Evolutionary conservation across 768 basidiomycete genomes (phyloP).

Genomic region (Candolleomyces eurysporus): DNA sequence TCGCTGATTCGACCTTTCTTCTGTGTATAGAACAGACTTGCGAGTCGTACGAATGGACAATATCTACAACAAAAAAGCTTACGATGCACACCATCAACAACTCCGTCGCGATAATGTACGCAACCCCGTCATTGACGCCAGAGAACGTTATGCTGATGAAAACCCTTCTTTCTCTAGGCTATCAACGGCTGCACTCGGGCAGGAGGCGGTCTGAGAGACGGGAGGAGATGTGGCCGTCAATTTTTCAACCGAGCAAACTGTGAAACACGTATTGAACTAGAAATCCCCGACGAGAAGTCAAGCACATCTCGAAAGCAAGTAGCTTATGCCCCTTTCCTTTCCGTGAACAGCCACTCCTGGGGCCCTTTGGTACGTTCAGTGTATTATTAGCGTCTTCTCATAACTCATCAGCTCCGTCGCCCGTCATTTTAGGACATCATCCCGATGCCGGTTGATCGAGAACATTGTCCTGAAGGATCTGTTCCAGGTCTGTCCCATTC

Average conservation of each 20-base stretch:
- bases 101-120: conserved; percentile 23
- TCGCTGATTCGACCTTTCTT: neutral
- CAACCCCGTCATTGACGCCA: no score
- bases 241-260: neutral
- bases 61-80: conserved; percentile 25
- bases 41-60: conserved; percentile 30
- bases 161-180: neutral
- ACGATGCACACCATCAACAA: conserved; percentile 22
- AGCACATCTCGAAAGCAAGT: conserved; percentile 23
- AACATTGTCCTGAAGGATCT: conserved; percentile 15
- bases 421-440: conserved; percentile 28
- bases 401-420: neutral
- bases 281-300: conserved; percentile 13
- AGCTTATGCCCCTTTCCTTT: conserved; percentile 30
- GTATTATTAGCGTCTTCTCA: neutral
- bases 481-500: neutral
- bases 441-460: conserved; percentile 30
- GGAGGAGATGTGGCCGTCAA: neutral
- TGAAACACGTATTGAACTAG: conserved; percentile 7
- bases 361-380: conserved; percentile 28
- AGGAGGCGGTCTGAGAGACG: conserved; percentile 17
- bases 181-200: neutral
- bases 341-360: conserved; percentile 15
- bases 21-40: conserved; percentile 28
- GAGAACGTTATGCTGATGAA: no score